Percentiles rank a stretch among this genome's conserved stretches.
These are phyloP conservation scores for Allomyces javanicus DNA, from an alignment of 192 early-diverging fungal genomes.

Conservation along the genomic window DNA sequence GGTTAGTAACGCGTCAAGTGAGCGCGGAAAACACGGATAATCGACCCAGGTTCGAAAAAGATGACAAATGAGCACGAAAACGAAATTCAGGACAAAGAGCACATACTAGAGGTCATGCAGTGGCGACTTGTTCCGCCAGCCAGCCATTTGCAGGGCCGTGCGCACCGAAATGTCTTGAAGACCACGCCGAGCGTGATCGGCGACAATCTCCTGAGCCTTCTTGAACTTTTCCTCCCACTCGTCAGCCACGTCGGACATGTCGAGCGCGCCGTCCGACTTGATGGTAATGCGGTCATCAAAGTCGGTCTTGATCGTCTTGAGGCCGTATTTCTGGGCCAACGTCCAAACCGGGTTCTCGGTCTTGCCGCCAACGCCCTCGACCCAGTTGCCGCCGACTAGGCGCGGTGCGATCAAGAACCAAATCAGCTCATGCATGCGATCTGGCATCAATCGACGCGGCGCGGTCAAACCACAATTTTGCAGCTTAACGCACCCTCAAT, in stretches of 20 bases:
- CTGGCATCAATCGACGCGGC: too few relatives aligned
- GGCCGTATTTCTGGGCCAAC: slow-evolving; percentile 10
- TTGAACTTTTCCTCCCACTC: slow-evolving; percentile 3
- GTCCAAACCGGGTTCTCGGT: slow-evolving; percentile 16
- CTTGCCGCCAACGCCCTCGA: slow-evolving; percentile 14
- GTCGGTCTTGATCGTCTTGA: slow-evolving; percentile 11
- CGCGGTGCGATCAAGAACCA: neutral
- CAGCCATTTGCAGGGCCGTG: slow-evolving; percentile 9
- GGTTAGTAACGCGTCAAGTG: neutral
- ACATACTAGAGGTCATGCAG: too few relatives aligned
- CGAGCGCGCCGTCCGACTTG: slow-evolving; percentile 6
- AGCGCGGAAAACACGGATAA: too few relatives aligned
- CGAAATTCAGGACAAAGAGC: too few relatives aligned
- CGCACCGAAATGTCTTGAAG: slow-evolving; percentile 15
- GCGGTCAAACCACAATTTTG: too few relatives aligned
- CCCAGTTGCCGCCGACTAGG: neutral
- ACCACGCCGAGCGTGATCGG: slow-evolving; percentile 4
- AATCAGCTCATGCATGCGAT: too few relatives aligned
- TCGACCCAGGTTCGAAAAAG: too few relatives aligned
- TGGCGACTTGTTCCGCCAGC: slow-evolving; percentile 6
- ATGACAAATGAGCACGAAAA: too few relatives aligned
- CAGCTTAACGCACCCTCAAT: slow-evolving; percentile 1
- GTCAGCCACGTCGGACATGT: slow-evolving; percentile 1
- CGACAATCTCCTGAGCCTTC: slow-evolving; percentile 2
- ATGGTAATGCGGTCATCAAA: slow-evolving; percentile 12